Conservation (phyloP, 129 eudicot species). For the Scalesia atractyloides region DNA sequence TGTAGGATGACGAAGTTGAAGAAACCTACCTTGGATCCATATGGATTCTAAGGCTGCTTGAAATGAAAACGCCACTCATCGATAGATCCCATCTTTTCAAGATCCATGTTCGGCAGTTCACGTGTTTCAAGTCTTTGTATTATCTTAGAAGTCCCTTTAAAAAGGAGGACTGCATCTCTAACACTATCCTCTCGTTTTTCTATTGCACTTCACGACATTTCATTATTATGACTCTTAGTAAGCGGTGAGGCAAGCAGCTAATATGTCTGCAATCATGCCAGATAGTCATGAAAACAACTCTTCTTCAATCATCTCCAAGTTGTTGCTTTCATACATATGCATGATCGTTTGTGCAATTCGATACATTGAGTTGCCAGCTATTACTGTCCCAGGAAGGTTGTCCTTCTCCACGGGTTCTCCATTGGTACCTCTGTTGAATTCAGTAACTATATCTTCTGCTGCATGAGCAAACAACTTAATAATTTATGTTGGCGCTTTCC, state of each 20-base stretch:
- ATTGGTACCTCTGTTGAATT: not conserved
- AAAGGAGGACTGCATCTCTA: not conserved
- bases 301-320: not conserved
- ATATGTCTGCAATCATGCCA: conserved; percentile 2
- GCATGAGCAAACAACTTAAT: not conserved
- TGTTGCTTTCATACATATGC: not conserved
- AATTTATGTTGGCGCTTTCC: not conserved
- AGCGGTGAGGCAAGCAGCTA: conserved; percentile 6
- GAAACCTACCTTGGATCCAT: no score
- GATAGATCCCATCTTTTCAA: no score
- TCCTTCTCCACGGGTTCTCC: not conserved
- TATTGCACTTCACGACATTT: not conserved
- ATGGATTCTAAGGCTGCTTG: no score
- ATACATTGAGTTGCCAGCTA: not conserved
- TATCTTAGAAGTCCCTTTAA: not conserved
- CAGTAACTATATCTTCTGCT: not conserved
- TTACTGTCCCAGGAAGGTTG: not conserved
- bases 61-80: no score
- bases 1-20: no score
- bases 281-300: not conserved
- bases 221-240: not conserved
- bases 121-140: no score
- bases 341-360: not conserved
- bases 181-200: conserved; percentile 12
- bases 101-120: no score